A percentile compares a stretch with the other conserved stretches of the same genome.
These are phyloP conservation scores for Trichophyton verrucosum DNA, from an alignment of 2,329 filamentous ascomycete genomes.

Conservation along the genomic window DNA sequence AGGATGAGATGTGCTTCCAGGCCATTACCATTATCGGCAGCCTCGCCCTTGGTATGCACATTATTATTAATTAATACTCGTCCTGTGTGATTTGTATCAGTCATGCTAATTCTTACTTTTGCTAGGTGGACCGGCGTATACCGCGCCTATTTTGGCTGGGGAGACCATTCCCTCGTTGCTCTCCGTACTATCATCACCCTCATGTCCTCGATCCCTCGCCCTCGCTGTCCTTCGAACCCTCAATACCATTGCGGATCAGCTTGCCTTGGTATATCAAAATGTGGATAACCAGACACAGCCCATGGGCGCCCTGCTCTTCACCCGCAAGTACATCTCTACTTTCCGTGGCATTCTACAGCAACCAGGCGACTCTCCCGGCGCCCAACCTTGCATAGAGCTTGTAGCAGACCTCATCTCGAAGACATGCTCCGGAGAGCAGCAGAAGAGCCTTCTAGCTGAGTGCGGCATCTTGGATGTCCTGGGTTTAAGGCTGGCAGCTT, in stretches of 20 bases:
- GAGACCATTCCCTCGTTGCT: constrained; percentile 58
- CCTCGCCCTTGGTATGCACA: constrained; percentile 61
- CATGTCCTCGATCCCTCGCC: constrained; percentile 53
- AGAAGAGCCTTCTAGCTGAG: constrained; percentile 60
- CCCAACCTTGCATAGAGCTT: constrained; percentile 39
- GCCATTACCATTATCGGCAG: constrained; percentile 75
- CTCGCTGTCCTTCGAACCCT: constrained; percentile 63
- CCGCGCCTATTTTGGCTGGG: constrained; percentile 59
- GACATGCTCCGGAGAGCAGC: constrained; percentile 55
- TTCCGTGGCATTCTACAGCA: constrained; percentile 55
- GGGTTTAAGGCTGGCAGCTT: constrained; percentile 58
- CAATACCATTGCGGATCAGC: constrained; percentile 56
- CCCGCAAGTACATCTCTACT: constrained; percentile 46
- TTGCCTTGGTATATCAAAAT: constrained; percentile 43
- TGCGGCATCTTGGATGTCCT: constrained; percentile 66
- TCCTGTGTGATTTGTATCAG: neutral
- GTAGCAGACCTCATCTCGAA: constrained; percentile 42
- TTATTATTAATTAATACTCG: neutral
- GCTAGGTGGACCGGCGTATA: constrained; percentile 65
- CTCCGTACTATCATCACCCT: constrained; percentile 52
- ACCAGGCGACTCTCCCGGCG: constrained; percentile 38
- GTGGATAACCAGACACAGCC: constrained; percentile 33
- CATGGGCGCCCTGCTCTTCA: constrained; percentile 55
- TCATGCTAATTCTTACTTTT: neutral
- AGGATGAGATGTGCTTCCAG: constrained; percentile 60